These are phyloP conservation scores for Clonostachys rhizophaga DNA, from an alignment of 2,329 filamentous ascomycete species.

Conservation along the genomic window DNA sequence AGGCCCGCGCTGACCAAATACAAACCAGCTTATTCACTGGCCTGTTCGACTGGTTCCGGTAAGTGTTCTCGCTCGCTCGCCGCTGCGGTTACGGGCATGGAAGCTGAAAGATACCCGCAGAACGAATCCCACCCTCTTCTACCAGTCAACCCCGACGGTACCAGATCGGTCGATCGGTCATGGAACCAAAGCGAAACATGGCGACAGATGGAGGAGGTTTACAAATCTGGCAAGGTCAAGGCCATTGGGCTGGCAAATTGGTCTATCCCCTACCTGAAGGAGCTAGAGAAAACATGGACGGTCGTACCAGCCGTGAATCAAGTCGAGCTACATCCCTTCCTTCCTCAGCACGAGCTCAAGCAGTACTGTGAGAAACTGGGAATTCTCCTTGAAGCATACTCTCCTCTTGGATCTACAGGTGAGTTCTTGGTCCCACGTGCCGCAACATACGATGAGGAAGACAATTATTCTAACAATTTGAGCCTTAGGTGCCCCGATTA, in stretches of 20 bases:
- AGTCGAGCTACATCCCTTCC: constrained; percentile 65
- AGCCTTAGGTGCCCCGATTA: not conserved
- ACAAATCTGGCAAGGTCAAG: constrained; percentile 26
- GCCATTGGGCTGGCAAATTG: constrained; percentile 50
- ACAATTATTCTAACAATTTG: not conserved
- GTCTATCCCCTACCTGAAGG: constrained; percentile 30
- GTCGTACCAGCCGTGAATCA: constrained; percentile 61
- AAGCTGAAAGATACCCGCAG: not conserved
- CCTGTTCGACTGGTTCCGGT: not conserved
- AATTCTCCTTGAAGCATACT: constrained; percentile 61
- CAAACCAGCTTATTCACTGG: not conserved
- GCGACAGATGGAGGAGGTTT: constrained; percentile 12
- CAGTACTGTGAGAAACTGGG: constrained; percentile 50
- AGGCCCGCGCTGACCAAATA: not conserved
- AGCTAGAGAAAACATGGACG: constrained; percentile 40
- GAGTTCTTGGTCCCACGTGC: not conserved
- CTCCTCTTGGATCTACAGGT: constrained; percentile 44
- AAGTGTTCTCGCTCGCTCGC: not conserved
- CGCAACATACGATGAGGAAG: not conserved
- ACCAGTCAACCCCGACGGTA: constrained; percentile 13
- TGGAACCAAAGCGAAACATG: constrained; percentile 4
- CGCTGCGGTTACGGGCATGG: not conserved
- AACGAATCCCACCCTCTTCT: constrained; percentile 5
- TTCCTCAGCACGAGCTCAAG: constrained; percentile 56
- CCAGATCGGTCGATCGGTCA: constrained; percentile 8